Evolutionary conservation across 116 monocot species (phyloP), one percentile per base, ranked within the genome.

Genomic region (Cymodocea nodosa): DNA sequence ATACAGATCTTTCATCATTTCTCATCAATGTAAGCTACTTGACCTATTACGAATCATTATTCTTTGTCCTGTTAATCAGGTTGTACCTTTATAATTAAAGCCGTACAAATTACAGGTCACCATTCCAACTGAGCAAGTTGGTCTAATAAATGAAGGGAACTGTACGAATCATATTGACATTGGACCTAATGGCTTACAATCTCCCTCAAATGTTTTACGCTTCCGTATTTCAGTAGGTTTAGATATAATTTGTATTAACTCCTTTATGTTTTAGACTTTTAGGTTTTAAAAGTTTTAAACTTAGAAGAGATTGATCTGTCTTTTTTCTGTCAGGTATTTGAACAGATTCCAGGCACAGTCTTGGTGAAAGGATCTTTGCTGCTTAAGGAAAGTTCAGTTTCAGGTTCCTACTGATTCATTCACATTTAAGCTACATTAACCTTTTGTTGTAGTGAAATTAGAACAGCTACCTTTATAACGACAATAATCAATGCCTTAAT

Each of bases 1-100:
- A 79, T 80, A 64, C 73, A 50, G 83, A 95, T 64, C 51, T 74
- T 23, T 59, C 77, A 44, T 77, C 83, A 2, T 90, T 95, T 75
- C 77, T 51, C 66, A 73, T 90, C 51, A 66, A 78, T 76, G 95
- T 87, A 83, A 78, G 79, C 24, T 70, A 71, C 15, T 55, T 25
- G 39, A 25, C 23, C 34, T 5, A 37, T 51, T 51, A 5, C 35
- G 48, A 44, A 59, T 36, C 14, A 19, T 34, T 59, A 22, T 25
- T 65, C 35, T 18, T 57, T 66, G 8, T 66, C 8, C 8, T 22
- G 15, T 13, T 12, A 52, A 51, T 51, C 6, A 23, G 17, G 4
- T 36, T 35, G 10, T 48, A 14, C 10, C 53, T 53, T 23, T 63
- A 39, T 63, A 51, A 62, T 35, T 35, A 5, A 67, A 57, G 22